A percentile compares a stretch with the other conserved stretches of the same genome.
Conservation (phyloP, 2,329 filamentous ascomycete genomes). For the Aspergillus novofumigatus region DNA sequence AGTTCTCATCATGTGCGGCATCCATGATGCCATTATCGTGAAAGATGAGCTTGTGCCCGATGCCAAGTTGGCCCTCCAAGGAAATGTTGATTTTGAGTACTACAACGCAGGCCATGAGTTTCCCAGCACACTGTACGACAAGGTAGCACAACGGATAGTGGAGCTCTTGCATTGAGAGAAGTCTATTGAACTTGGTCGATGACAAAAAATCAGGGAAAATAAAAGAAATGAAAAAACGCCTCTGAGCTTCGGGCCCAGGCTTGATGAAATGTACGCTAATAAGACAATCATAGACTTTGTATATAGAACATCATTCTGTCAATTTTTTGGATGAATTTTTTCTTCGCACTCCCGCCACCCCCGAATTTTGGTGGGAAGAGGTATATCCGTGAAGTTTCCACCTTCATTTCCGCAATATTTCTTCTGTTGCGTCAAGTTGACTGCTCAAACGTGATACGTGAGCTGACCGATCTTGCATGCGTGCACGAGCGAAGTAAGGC, state of each 20-base stretch:
- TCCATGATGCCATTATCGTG: constrained; percentile 63
- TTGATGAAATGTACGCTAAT: constrained; percentile 2
- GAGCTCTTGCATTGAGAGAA: constrained; percentile 27
- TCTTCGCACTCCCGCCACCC: constrained; percentile 1
- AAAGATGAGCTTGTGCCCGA: constrained; percentile 62
- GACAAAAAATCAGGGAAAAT: not conserved
- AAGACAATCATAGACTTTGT: constrained; percentile 8
- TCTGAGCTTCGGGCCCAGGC: not conserved
- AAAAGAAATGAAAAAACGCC: not conserved
- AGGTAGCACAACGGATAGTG: constrained; percentile 53
- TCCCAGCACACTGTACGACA: constrained; percentile 57
- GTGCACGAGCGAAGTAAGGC: constrained; percentile 30
- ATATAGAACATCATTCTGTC: constrained; percentile 7
- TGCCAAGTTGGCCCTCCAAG: constrained; percentile 53
- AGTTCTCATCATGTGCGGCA: constrained; percentile 63
- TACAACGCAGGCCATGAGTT: constrained; percentile 67
- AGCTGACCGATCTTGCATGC: constrained; percentile 27
- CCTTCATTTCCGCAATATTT: constrained; percentile 22
- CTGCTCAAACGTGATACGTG: constrained; percentile 27
- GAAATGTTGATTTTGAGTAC: constrained; percentile 54
- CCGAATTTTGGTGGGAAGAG: not conserved
- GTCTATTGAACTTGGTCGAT: not conserved
- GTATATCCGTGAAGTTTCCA: not conserved
- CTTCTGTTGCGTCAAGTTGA: constrained; percentile 28
- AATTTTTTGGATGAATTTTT: not conserved